These are phyloP conservation scores for Ulmus americana DNA, from an alignment of 331 rosid species.

Conservation along the genomic window DNA sequence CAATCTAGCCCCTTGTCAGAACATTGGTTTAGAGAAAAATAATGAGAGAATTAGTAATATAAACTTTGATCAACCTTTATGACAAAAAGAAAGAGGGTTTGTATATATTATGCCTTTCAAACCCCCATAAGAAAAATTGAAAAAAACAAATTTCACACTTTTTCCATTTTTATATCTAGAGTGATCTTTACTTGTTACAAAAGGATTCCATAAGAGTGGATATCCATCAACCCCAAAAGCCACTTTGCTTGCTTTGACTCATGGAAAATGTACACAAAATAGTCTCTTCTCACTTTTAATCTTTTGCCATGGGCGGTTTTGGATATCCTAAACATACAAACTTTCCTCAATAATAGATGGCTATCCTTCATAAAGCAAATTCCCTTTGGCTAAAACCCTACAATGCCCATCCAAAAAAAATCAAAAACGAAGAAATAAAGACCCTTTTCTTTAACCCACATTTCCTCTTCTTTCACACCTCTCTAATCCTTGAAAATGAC, in stretches of 20 bases:
- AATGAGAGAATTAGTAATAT: conserved; percentile 14
- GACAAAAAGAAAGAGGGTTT: conserved; percentile 10
- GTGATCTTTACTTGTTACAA: conserved; percentile 28
- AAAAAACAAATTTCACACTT: background rate
- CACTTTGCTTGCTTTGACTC: conserved; percentile 22
- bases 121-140: background rate
- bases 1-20: too few species aligned
- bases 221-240: conserved; percentile 37
- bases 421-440: too few species aligned
- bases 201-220: conserved; percentile 44
- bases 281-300: conserved; percentile 9
- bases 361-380: conserved; percentile 33
- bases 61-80: conserved; percentile 12
- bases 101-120: conserved; percentile 14
- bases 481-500: conserved; percentile 24
- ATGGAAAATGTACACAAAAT: conserved; percentile 6
- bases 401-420: conserved; percentile 13
- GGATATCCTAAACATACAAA: conserved; percentile 32
- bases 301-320: conserved; percentile 35
- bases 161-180: background rate
- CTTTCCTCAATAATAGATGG: conserved; percentile 19
- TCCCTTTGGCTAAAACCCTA: conserved; percentile 29
- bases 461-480: conserved; percentile 5
- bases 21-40: background rate
- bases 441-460: background rate